These are phyloP conservation scores for Boletus rubescentipes DNA, from an alignment of 768 basidiomycete species.

Conservation along the genomic window DNA sequence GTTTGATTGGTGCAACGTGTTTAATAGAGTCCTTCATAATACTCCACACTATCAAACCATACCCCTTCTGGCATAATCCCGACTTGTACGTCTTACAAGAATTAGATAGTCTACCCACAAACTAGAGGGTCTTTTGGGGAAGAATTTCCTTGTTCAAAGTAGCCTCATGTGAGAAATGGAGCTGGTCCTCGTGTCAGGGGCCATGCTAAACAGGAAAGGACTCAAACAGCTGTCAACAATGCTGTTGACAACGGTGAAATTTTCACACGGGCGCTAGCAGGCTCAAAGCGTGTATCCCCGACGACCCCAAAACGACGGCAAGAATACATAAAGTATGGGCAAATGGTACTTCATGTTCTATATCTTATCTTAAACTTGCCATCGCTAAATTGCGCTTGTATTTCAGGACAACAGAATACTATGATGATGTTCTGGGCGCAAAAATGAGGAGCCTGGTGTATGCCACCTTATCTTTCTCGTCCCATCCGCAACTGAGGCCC, in stretches of 20 bases:
- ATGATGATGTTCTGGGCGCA: slow-evolving; percentile 68
- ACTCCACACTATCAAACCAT: too few species aligned
- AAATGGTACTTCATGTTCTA: slow-evolving; percentile 55
- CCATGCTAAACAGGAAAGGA: background rate
- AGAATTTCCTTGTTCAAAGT: too few species aligned
- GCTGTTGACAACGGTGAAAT: slow-evolving; percentile 14
- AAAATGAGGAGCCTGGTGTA: slow-evolving; percentile 82
- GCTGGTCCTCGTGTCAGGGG: too few species aligned
- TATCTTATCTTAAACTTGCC: background rate
- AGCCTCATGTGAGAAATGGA: too few species aligned
- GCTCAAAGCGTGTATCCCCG: slow-evolving; percentile 4
- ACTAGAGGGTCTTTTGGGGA: too few species aligned
- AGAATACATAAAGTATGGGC: slow-evolving; percentile 48
- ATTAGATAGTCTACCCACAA: too few species aligned
- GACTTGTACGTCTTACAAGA: too few species aligned
- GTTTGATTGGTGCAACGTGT: too few species aligned
- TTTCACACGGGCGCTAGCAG: slow-evolving; percentile 24
- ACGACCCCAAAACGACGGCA: slow-evolving; percentile 6
- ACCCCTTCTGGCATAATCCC: too few species aligned
- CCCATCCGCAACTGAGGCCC: background rate
- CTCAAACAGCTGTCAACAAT: slow-evolving; percentile 21
- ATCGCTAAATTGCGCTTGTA: background rate
- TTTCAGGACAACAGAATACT: slow-evolving; percentile 66
- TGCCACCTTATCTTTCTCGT: slow-evolving; percentile 26
- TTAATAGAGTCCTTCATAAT: too few species aligned